These are phyloP conservation scores for Limonium bicolor DNA, from an alignment of 148 eudicot species.

Conservation along the genomic window DNA sequence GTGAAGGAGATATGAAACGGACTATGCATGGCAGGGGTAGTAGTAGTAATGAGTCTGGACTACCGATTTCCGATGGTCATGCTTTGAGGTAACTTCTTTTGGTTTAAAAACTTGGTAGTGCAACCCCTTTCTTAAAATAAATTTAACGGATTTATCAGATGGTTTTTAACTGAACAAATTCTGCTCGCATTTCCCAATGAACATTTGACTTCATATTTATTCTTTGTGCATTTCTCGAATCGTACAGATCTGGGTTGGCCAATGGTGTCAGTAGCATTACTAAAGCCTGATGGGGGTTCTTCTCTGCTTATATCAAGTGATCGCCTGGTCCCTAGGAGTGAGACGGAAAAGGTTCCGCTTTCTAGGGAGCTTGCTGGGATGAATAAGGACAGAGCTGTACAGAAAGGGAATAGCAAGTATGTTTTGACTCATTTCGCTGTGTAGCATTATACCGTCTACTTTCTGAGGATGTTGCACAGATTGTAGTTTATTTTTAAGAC, in stretches of 20 bases:
- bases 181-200: no score
- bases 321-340: conserved; percentile 46
- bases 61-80: conserved; percentile 40
- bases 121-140: no score
- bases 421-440: conserved; percentile 11
- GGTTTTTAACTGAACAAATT: no score
- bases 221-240: neutral
- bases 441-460: no score
- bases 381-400: conserved; percentile 46
- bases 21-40: conserved; percentile 46
- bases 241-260: conserved; percentile 42
- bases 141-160: no score
- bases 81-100: conserved; percentile 37
- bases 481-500: no score
- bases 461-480: no score
- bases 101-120: no score
- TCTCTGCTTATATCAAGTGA: conserved; percentile 32
- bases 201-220: no score
- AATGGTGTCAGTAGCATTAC: conserved; percentile 34
- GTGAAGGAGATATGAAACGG: conserved; percentile 66
- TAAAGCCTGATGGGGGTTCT: conserved; percentile 39
- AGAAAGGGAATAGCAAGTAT: conserved; percentile 65
- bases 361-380: conserved; percentile 43
- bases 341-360: conserved; percentile 42
- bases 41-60: conserved; percentile 39